Conservation (phyloP, 805 yeast species). For the Yarrowia bubula region DNA sequence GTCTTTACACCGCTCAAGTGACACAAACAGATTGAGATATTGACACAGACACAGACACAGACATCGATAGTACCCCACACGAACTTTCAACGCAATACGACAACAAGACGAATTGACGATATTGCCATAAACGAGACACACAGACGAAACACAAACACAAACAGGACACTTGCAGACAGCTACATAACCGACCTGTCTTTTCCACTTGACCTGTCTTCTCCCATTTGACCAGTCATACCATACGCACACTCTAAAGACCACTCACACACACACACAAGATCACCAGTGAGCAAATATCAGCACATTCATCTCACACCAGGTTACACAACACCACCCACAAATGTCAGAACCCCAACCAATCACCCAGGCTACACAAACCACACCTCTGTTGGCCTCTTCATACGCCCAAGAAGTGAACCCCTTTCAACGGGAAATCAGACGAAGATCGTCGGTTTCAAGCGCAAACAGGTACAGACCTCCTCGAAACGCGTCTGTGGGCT, state of each 20-base stretch:
- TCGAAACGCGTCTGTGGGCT: background rate
- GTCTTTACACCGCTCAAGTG: no score
- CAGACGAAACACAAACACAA: background rate
- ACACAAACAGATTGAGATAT: no score
- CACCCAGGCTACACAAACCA: conserved; percentile 10
- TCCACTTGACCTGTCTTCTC: no score
- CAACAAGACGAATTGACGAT: no score
- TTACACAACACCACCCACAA: no score
- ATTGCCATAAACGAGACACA: no score
- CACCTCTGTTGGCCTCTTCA: conserved; percentile 6
- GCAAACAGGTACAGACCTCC: conserved; percentile 7
- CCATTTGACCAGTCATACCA: no score
- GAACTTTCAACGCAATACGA: no score
- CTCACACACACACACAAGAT: background rate
- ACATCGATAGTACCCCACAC: no score
- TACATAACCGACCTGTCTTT: no score
- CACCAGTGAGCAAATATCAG: background rate
- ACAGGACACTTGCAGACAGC: background rate
- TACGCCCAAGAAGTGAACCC: conserved; percentile 23
- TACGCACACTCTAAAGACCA: background rate
- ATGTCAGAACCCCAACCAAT: conserved; percentile 16
- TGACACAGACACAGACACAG: background rate
- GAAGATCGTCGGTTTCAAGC: conserved; percentile 17
- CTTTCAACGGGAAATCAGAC: conserved; percentile 23
- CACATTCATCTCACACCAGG: no score